These are phyloP conservation scores for Trichoderma endophyticum DNA, from an alignment of 2,329 filamentous ascomycete species.

Conservation along the genomic window DNA sequence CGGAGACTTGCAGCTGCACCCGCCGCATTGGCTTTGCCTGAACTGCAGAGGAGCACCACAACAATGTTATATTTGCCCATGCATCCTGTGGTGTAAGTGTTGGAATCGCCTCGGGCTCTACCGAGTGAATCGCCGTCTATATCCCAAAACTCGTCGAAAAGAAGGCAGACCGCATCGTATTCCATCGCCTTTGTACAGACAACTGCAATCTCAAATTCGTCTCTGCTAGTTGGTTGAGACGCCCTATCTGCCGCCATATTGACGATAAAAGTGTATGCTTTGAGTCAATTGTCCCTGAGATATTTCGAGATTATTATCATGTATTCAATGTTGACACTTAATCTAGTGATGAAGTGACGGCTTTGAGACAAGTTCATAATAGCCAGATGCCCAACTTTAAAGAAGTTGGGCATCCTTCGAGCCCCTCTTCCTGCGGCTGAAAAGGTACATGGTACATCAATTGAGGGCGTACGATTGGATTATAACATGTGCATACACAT, in stretches of 20 bases:
- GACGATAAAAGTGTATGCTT: neutral
- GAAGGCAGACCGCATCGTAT: neutral
- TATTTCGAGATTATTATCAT: too few species aligned
- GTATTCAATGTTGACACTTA: too few species aligned
- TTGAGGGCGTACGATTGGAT: too few species aligned
- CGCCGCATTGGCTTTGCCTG: neutral
- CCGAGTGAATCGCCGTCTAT: neutral
- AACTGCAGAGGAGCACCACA: neutral
- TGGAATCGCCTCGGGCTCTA: neutral
- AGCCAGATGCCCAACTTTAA: too few species aligned
- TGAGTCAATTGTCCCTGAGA: too few species aligned
- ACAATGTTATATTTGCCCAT: neutral
- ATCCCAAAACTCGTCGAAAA: fast-evolving
- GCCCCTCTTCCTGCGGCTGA: too few species aligned
- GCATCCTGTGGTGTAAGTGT: neutral
- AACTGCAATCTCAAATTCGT: neutral
- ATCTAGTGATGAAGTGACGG: too few species aligned
- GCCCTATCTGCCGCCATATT: neutral
- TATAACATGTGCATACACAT: too few species aligned
- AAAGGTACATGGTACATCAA: too few species aligned
- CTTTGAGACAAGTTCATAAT: too few species aligned
- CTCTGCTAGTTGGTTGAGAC: neutral
- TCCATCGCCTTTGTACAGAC: neutral
- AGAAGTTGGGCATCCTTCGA: too few species aligned
- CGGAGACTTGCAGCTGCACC: neutral